Conservation (phyloP, 2,329 filamentous ascomycete genomes). For the Aspergillus glaucus region DNA sequence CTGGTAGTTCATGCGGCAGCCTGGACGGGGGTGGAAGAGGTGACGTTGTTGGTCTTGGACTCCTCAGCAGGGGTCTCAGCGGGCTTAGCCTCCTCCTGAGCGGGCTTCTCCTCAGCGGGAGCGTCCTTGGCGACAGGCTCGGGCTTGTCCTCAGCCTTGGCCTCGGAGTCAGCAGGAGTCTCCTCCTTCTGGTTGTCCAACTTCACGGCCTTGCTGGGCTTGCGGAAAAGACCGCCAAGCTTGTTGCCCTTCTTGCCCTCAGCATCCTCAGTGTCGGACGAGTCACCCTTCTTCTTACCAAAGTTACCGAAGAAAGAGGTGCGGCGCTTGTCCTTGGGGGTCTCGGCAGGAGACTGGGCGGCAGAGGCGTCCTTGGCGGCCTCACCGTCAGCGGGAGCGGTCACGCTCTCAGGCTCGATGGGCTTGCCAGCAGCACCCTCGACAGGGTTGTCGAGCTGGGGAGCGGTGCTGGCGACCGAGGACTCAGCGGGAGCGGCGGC, state of each 20-base stretch:
- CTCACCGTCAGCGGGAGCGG: slow-evolving; percentile 38
- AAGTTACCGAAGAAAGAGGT: slow-evolving; percentile 51
- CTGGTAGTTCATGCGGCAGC: slow-evolving; percentile 37
- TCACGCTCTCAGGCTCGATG: slow-evolving; percentile 36
- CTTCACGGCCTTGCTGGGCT: slow-evolving; percentile 44
- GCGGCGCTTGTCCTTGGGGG: slow-evolving; percentile 44
- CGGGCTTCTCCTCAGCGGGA: slow-evolving; percentile 17
- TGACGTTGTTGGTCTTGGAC: slow-evolving; percentile 28
- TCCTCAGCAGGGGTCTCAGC: slow-evolving; percentile 24
- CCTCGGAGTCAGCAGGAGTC: slow-evolving; percentile 25
- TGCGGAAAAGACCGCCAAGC: slow-evolving; percentile 44
- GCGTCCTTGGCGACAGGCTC: slow-evolving; percentile 18
- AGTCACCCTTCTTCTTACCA: slow-evolving; percentile 45
- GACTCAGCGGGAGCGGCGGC: slow-evolving; percentile 43
- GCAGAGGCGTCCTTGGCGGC: slow-evolving; percentile 26
- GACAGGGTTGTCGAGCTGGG: slow-evolving; percentile 43
- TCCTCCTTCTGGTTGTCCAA: slow-evolving; percentile 33
- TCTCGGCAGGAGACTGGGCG: slow-evolving; percentile 25
- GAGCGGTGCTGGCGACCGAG: slow-evolving; percentile 43
- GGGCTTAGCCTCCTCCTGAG: slow-evolving; percentile 18
- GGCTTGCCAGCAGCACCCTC: slow-evolving; percentile 33
- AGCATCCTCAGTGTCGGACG: slow-evolving; percentile 42
- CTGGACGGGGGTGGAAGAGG: slow-evolving; percentile 33
- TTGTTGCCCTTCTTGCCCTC: slow-evolving; percentile 42
- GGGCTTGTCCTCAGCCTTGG: slow-evolving; percentile 23